phyloP scores from a whole-genome alignment of 2,329 filamentous ascomycete genomes.

The Hypoxylon sp. region DNA sequence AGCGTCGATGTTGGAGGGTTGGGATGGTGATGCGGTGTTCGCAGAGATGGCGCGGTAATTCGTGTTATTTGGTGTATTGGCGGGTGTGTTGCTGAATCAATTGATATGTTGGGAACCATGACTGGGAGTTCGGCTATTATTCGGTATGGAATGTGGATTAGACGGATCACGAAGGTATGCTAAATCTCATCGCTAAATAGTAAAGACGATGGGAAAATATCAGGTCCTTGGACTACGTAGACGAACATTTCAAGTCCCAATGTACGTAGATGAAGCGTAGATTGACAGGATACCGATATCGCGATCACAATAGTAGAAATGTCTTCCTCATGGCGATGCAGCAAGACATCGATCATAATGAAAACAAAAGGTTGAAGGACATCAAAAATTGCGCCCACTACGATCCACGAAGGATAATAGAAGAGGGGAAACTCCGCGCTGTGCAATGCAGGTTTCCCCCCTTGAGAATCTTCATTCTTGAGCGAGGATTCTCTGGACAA shows the following conservation, averaged over 20 bases:
- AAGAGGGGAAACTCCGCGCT: slow-evolving; percentile 64
- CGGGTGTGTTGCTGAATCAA: background rate
- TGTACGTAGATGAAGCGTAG: too few species aligned
- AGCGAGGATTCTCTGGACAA: slow-evolving; percentile 51
- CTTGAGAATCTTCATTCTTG: slow-evolving; percentile 50
- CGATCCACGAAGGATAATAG: slow-evolving; percentile 55
- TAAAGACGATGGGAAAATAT: too few species aligned
- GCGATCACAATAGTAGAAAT: background rate
- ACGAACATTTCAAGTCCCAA: too few species aligned
- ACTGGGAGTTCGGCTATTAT: background rate
- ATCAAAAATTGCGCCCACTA: slow-evolving; percentile 57
- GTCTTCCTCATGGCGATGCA: slow-evolving; percentile 43
- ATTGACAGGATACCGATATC: background rate
- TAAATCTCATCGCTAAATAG: background rate
- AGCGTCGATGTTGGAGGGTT: slow-evolving; percentile 1
- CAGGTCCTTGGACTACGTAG: too few species aligned
- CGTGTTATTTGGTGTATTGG: background rate
- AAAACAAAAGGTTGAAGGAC: slow-evolving; percentile 41
- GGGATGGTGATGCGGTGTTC: background rate
- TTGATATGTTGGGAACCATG: background rate
- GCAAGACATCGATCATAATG: slow-evolving; percentile 36
- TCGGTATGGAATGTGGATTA: background rate
- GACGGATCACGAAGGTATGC: background rate
- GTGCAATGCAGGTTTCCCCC: slow-evolving; percentile 70
- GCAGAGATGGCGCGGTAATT: background rate